A percentile compares a stretch with the other conserved stretches of the same genome.
Conservation (phyloP, 768 basidiomycete genomes). For the Collybia nuda region DNA sequence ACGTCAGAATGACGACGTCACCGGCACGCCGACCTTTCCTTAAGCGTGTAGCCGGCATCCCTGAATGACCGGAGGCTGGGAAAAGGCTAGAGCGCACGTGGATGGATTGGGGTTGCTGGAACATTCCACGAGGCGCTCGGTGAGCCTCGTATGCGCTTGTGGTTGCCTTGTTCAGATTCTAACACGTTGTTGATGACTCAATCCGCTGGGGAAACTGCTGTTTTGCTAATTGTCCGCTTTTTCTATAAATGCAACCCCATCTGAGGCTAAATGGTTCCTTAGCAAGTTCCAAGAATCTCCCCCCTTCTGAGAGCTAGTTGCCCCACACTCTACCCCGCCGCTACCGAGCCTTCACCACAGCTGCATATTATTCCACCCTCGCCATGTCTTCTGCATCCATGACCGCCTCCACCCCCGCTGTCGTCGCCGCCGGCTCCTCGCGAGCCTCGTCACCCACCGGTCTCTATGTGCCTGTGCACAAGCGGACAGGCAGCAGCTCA, state of each 20-base stretch:
- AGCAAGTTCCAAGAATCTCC: neutral
- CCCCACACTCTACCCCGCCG: too few relatives aligned
- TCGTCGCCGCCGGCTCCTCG: neutral
- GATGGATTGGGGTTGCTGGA: too few relatives aligned
- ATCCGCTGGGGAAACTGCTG: neutral
- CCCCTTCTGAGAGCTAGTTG: too few relatives aligned
- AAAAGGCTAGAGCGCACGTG: too few relatives aligned
- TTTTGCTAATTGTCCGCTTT: neutral
- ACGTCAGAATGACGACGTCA: too few relatives aligned
- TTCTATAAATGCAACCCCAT: neutral
- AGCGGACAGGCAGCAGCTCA: constrained; percentile 23
- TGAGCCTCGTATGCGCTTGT: neutral
- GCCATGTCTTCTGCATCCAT: constrained; percentile 9
- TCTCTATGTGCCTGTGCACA: constrained; percentile 42
- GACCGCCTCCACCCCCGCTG: constrained; percentile 12
- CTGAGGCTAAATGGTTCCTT: neutral
- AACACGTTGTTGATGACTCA: neutral
- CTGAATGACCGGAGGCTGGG: too few relatives aligned
- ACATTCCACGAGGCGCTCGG: too few relatives aligned
- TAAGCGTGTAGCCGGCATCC: too few relatives aligned
- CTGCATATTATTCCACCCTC: too few relatives aligned
- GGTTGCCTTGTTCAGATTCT: neutral
- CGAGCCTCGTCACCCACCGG: constrained; percentile 15
- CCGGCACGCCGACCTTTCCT: too few relatives aligned
- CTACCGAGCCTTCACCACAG: too few relatives aligned